A percentile compares a stretch with the other conserved stretches of the same genome.
Conservation (phyloP, 1,139 yeast species). For the Scheffersomyces insectosa region DNA sequence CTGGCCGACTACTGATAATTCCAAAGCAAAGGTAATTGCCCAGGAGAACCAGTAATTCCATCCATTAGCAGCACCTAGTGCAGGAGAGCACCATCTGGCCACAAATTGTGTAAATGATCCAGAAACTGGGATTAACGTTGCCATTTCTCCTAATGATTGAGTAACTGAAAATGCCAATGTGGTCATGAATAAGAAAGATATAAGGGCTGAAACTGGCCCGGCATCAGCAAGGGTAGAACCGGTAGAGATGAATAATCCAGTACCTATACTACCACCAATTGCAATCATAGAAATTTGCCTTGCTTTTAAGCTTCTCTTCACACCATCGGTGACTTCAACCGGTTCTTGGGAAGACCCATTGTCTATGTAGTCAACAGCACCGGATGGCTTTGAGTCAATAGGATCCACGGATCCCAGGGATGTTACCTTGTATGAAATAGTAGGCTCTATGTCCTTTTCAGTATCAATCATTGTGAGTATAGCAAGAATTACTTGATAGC, state of each 20-base stretch:
- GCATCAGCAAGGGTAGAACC: conserved; percentile 34
- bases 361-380: neutral
- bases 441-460: neutral
- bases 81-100: conserved; percentile 61
- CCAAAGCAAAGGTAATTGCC: conserved; percentile 79
- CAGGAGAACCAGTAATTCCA: conserved; percentile 83
- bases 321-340: neutral
- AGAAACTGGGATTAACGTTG: conserved; percentile 40
- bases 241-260: conserved; percentile 39
- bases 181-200: conserved; percentile 35
- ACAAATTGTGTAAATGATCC: conserved; percentile 27
- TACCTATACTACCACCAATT: conserved; percentile 39
- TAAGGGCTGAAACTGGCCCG: conserved; percentile 37
- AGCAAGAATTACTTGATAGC: neutral
- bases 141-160: conserved; percentile 38
- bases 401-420: neutral
- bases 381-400: neutral
- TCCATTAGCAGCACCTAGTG: conserved; percentile 74
- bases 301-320: conserved; percentile 5
- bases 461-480: neutral
- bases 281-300: conserved; percentile 11
- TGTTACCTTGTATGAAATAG: neutral
- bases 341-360: neutral
- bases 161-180: conserved; percentile 34
- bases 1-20: conserved; percentile 76